Base-by-base conservation (phyloP, 1,139 yeast genomes). In the Candida tropicalis region DNA sequence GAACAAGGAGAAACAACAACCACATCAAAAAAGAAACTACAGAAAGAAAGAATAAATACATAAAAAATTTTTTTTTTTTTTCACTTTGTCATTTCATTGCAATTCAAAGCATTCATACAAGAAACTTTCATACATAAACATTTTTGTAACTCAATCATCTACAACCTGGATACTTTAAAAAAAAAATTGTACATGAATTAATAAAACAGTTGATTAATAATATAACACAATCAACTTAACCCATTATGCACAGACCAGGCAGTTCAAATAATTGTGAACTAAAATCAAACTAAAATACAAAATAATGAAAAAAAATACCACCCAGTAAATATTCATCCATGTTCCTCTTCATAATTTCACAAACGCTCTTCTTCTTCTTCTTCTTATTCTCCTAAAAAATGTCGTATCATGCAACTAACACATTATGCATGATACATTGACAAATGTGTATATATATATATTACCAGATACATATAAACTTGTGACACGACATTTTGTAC, bases 1-100 rank as follows among this genome's bases (percentile, higher is more conserved):
- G 35, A 31, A 31, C 35, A 31, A 31, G 35, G 35, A 31, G 35
- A 31, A 31, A 15, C 34, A 31, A n/a, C n/a, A n/a, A n/a, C n/a
- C n/a, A n/a, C n/a, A n/a, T n/a, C n/a, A n/a, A n/a, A n/a, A n/a
- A n/a, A n/a, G n/a, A 31, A 31, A 17, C 7, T 18, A 18, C 4
- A 18, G 12, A 26, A 26, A 26, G 8, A 15, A 5, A 12, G 12
- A 26, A 26, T n/a, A 26, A 26, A 12, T 5, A 26, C 11, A 26
- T 11, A 26, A n/a, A 26, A 26, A 26, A 11, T 26, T 26, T 15
- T 12, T 9, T n/a, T n/a, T 9, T 24, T 26, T 26, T 26, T 26
- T 26, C 13, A n/a, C n/a, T 25, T 5, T 6, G 24, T 6, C 27
- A 24, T 10, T 24, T 24, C 29, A 27, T 6, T n/a, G n/a, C n/a